Evolutionary conservation across 495 filamentous ascomycete genomes (phyloP).

Genomic region (Bacidia gigantensis): DNA sequence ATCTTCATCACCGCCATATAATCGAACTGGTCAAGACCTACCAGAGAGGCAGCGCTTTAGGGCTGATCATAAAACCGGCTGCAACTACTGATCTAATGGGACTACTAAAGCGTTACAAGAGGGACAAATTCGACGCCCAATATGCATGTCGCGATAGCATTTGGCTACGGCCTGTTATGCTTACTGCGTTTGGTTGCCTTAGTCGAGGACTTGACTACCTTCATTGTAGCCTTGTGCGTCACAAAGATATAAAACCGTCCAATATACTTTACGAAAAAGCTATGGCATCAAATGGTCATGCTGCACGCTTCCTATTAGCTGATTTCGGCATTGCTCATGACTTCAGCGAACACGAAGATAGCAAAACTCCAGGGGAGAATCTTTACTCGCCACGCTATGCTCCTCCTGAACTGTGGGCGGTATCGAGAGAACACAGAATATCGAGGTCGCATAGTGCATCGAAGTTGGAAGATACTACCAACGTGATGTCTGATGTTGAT

Average conservation of each 20-base stretch:
- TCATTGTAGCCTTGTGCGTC: not conserved
- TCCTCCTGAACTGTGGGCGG: not conserved
- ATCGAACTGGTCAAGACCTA: constrained; percentile 12
- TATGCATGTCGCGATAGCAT: not conserved
- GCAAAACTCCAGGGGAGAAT: constrained; percentile 6
- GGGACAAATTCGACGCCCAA: not conserved
- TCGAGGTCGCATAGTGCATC: not conserved
- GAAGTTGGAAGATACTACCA: not conserved
- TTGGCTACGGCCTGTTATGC: not conserved
- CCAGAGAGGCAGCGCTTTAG: constrained; percentile 5
- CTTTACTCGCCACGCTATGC: constrained; percentile 13
- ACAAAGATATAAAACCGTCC: constrained; percentile 11
- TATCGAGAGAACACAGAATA: not conserved
- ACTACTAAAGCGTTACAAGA: constrained; percentile 1
- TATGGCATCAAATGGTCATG: not conserved
- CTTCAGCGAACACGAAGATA: constrained; percentile 18
- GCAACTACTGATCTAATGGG: constrained; percentile 5
- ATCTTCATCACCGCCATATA: constrained; percentile 8
- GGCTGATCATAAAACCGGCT: constrained; percentile 7
- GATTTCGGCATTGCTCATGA: constrained; percentile 25
- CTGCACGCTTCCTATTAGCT: constrained; percentile 11
- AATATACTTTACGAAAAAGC: constrained; percentile 9
- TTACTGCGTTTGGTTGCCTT: not conserved
- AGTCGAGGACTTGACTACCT: not conserved
- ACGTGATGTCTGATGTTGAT: not conserved